A percentile compares a stretch with the other conserved stretches of the same genome.
Conservation (phyloP, 495 filamentous ascomycete genomes). For the Daldinia vernicosa region DNA sequence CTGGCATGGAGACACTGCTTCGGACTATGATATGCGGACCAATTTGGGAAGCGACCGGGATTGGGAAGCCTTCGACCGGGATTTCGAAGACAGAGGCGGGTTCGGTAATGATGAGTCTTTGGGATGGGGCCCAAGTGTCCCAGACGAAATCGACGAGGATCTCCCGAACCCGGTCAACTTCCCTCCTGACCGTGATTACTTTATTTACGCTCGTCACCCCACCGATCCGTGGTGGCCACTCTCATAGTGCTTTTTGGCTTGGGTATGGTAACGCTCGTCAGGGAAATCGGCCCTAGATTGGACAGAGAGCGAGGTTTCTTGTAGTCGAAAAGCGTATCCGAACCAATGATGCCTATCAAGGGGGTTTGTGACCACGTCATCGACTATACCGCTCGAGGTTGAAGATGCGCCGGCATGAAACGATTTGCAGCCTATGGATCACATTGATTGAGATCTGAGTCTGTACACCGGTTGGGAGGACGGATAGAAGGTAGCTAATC, state of each 20-base stretch:
- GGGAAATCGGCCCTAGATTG: not conserved
- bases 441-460: not conserved
- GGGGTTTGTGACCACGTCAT: not conserved
- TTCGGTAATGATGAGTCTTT: not conserved
- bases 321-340: not conserved
- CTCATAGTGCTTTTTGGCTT: not conserved
- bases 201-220: not conserved
- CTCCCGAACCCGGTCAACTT: conserved; percentile 1
- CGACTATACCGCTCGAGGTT: not conserved
- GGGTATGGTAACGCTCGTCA: not conserved
- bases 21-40: not conserved
- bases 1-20: not conserved
- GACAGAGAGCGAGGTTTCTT: not conserved
- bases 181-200: not conserved
- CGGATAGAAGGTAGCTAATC: not conserved
- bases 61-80: not conserved
- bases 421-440: not conserved
- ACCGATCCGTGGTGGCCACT: conserved; percentile 20
- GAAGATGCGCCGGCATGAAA: not conserved
- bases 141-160: not conserved
- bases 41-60: not conserved
- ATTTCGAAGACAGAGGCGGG: not conserved
- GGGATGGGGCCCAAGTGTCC: not conserved
- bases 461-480: not conserved
- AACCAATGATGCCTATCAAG: not conserved